Percentiles rank a stretch among this genome's conserved stretches.
These are phyloP conservation scores for Insectozyma bohioensis DNA, from an alignment of 1,139 yeast genomes.

Conservation along the genomic window DNA sequence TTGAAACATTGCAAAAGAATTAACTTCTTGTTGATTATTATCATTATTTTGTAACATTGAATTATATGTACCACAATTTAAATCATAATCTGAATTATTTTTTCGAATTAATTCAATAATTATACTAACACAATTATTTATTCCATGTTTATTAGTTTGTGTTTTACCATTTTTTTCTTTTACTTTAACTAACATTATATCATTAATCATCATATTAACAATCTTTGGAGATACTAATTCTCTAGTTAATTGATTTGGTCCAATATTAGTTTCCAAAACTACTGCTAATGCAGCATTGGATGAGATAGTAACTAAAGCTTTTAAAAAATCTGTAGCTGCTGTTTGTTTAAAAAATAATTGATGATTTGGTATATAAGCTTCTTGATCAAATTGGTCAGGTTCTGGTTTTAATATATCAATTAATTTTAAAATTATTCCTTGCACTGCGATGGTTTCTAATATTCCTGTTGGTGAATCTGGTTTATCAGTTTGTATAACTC, in stretches of 20 bases:
- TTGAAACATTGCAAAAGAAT: constrained; percentile 44
- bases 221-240: constrained; percentile 43
- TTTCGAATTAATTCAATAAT: constrained; percentile 48
- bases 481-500: constrained; percentile 65
- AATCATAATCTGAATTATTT: constrained; percentile 49
- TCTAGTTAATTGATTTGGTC: constrained; percentile 46
- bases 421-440: constrained; percentile 51
- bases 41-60: constrained; percentile 30
- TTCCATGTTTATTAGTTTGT: constrained; percentile 45
- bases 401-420: constrained; percentile 51
- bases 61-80: constrained; percentile 44
- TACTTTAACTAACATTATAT: constrained; percentile 33
- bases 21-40: constrained; percentile 40
- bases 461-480: constrained; percentile 66
- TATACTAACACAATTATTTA: constrained; percentile 48
- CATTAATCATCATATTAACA: constrained; percentile 37
- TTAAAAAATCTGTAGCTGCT: constrained; percentile 92
- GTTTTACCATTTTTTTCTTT: constrained; percentile 16
- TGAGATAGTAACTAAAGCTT: constrained; percentile 89
- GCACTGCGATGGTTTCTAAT: constrained; percentile 51
- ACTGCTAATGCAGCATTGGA: constrained; percentile 60
- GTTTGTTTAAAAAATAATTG: constrained; percentile 68
- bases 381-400: constrained; percentile 29
- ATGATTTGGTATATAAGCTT: constrained; percentile 29
- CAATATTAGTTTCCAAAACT: constrained; percentile 48